phyloP scores from a whole-genome alignment of 2,329 filamentous ascomycete species.

The Scorias spongiosa region DNA sequence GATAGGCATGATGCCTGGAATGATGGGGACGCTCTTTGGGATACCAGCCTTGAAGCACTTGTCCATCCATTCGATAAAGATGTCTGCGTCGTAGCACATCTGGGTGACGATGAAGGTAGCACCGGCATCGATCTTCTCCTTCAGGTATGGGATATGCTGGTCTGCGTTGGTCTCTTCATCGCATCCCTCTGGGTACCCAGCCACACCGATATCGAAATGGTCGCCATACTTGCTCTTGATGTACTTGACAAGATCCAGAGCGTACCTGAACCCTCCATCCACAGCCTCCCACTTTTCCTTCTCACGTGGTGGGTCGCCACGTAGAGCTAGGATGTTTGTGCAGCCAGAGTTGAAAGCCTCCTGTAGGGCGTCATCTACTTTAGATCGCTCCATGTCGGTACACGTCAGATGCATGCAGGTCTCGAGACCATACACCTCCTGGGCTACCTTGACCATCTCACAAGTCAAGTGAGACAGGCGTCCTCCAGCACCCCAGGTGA shows the following conservation, averaged over 20 bases:
- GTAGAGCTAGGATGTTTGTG: constrained; percentile 88
- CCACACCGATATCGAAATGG: constrained; percentile 95
- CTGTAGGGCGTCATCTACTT: constrained; percentile 75
- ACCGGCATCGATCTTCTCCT: constrained; percentile 92
- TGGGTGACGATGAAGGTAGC: constrained; percentile 92
- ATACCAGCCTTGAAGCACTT: constrained; percentile 79
- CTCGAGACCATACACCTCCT: constrained; percentile 88
- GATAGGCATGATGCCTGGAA: constrained; percentile 85
- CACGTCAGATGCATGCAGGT: constrained; percentile 99
- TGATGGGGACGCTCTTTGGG: constrained; percentile 51
- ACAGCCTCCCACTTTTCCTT: constrained; percentile 85
- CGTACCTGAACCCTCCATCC: constrained; percentile 79
- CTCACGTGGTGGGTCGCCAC: constrained; percentile 86
- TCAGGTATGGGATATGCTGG: constrained; percentile 73
- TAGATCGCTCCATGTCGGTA: constrained; percentile 90
- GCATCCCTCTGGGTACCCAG: constrained; percentile 88
- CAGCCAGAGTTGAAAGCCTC: constrained; percentile 89
- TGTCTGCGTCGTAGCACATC: constrained; percentile 98
- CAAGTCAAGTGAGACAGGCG: constrained; percentile 81
- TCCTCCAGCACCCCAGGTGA: constrained; percentile 95
- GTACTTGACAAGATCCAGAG: constrained; percentile 75
- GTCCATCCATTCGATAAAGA: constrained; percentile 79
- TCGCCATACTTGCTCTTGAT: constrained; percentile 66
- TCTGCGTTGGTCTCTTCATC: constrained; percentile 87
- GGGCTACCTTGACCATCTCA: constrained; percentile 94